Percentiles rank a stretch among this genome's conserved stretches.
Conservation (phyloP, 78 protist species). For the Protostelium mycophagum region DNA sequence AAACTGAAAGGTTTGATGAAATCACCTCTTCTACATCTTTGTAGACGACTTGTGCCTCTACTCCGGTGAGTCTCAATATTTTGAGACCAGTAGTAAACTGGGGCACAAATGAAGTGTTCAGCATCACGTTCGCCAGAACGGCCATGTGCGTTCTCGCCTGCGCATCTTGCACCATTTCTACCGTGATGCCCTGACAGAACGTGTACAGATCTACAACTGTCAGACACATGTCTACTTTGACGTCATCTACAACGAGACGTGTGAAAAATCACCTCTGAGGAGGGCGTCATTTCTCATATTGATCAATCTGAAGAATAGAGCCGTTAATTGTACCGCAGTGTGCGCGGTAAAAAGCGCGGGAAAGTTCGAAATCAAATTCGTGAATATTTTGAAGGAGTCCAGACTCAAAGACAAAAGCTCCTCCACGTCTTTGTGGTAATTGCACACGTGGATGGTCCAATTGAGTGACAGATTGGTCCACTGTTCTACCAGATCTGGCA, state of each 20-base stretch:
- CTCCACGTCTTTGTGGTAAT: neutral
- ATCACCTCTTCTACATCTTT: neutral
- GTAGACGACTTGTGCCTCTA: neutral
- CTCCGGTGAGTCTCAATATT: neutral
- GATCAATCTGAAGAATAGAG: neutral
- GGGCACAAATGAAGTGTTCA: neutral
- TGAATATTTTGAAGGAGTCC: neutral
- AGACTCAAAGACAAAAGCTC: neutral
- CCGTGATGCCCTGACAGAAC: neutral
- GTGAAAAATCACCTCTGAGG: neutral
- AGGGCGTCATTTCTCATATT: neutral
- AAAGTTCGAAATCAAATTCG: neutral
- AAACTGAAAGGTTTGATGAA: too few relatives aligned
- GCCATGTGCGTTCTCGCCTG: neutral
- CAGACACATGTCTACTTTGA: neutral
- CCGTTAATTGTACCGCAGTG: neutral
- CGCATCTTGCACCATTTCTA: neutral
- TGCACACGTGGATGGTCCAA: neutral
- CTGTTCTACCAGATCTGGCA: neutral
- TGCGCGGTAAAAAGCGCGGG: neutral
- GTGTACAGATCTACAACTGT: too few relatives aligned
- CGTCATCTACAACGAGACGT: neutral
- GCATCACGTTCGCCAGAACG: neutral
- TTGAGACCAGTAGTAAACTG: neutral
- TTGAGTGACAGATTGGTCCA: neutral